Evolutionary conservation across 768 basidiomycete genomes (phyloP), one percentile per base, ranked within the genome.

Genomic region (Antrodiella citrinella): DNA sequence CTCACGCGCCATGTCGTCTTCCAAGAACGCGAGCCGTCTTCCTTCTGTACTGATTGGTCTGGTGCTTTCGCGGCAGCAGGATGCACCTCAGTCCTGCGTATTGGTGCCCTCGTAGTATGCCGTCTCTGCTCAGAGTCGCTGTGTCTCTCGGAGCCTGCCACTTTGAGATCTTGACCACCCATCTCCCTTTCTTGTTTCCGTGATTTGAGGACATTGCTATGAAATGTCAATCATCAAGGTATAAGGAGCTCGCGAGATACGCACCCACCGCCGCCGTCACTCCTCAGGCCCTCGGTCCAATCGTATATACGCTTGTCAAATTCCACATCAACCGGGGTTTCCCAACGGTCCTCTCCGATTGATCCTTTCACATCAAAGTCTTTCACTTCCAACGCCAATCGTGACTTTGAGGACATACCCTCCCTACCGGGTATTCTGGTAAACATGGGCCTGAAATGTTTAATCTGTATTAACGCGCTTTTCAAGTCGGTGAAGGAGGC

Each of bases 201-300:
- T 30, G 76, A 57, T 66, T 73, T 81, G 40, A 76, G 61, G 22
- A 73, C 53, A 51, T 76, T 75, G 24, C 72, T 76, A 47, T n/a
- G n/a, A n/a, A n/a, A n/a, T n/a, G n/a, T n/a, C n/a, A n/a, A n/a
- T n/a, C n/a, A n/a, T n/a, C n/a, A n/a, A n/a, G n/a, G n/a, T n/a
- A n/a, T n/a, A n/a, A n/a, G n/a, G n/a, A n/a, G n/a, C n/a, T n/a
- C n/a, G n/a, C n/a, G n/a, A n/a, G n/a, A n/a, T n/a, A 71, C 78
- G 64, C 60, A 84, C 84, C 82, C 82, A 54, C 70, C 78, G 42
- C 82, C 80, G 26, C 81, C 82, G 30, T 72, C 69, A 42, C 72
- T 62, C 48, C 70, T 72, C 44, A 86, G 63, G n/a, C 80, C 82
- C 5, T 72, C 58, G 15, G 72, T 65, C 85, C 84, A 87, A 45